Conservation (phyloP, 2,329 filamentous ascomycete genomes). For the Nakataea oryzae region DNA sequence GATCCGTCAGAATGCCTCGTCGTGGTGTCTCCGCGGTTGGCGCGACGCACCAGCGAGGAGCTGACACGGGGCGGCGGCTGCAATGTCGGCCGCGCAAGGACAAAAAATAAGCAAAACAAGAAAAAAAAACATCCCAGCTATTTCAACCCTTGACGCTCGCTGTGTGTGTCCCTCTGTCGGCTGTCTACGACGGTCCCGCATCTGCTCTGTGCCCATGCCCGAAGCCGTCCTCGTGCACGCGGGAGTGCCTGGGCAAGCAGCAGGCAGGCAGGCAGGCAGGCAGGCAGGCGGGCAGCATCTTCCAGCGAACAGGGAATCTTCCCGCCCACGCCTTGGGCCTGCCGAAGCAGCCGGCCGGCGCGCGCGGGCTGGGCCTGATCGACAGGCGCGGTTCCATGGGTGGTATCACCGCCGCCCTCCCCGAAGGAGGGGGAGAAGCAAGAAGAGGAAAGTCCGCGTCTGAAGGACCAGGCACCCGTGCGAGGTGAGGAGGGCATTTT, state of each 20-base stretch:
- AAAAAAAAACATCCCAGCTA: too few species aligned
- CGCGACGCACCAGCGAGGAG: background rate
- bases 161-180: too few species aligned
- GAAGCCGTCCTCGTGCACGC: too few species aligned
- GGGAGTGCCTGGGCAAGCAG: background rate
- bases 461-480: background rate
- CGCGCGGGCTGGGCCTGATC: background rate
- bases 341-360: background rate
- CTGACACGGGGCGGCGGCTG: too few species aligned
- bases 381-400: background rate
- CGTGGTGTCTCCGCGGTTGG: too few species aligned
- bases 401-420: too few species aligned
- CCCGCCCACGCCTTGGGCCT: background rate
- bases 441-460: background rate
- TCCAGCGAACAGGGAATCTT: background rate
- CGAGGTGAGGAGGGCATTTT: too few species aligned
- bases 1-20: too few species aligned
- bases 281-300: too few species aligned
- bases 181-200: too few species aligned
- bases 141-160: background rate
- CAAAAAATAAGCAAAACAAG: background rate
- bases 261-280: too few species aligned
- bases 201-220: too few species aligned
- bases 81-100: background rate
- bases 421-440: background rate